Evolutionary conservation across 2,329 filamentous ascomycete species (phyloP), one percentile per base, ranked within the genome.

Genomic region (Fonsecaea multimorphosa): DNA sequence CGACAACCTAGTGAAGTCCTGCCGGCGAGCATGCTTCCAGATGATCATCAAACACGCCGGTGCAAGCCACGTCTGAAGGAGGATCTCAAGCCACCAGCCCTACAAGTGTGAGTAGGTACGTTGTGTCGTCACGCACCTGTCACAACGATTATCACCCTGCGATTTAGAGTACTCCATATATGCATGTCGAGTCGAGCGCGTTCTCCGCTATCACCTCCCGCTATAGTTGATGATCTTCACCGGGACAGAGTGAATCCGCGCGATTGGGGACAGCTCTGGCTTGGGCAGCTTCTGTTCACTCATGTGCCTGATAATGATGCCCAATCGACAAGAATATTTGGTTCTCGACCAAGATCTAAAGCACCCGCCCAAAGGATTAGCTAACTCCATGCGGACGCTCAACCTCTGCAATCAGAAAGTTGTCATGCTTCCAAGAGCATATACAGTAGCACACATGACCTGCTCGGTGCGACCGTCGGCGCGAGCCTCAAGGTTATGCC

Each of bases 31-130:
- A 14, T 61, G 59, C 59, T 61, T 61, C 59, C 31, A 51, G 59
- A 61, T 55, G 49, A 61, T 61, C 59, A 55, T 46, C 59, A 61
- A 61, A 61, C 59, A 61, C 59, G 34, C 51, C 59, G 36, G 49
- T 55, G 59, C 59, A 55, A 55, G 51, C 59, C 59, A 29, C 59
- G 8, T 38, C n/a, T 32, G n/a, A 14, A 27, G 29, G 36, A 24
- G 19, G 58, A 53, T 61, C 58, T 53, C 7, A 53, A 61, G 58
- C 59, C 59, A 54, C 59, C 22, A 61, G 58, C 44, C 58, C 58
- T 60, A 53, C 44, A 29, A 59, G 38, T 1, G 19, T 12, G 8
- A 12, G 19, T 14, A 14, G 8, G 44, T 49, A 24, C 19, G 24
- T 24, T 5, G 44, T 24, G 22, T 22, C 27, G 44, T 49, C 8